Base-by-base conservation (phyloP, 495 filamentous ascomycete genomes). In the Pyronema omphalodes region DNA sequence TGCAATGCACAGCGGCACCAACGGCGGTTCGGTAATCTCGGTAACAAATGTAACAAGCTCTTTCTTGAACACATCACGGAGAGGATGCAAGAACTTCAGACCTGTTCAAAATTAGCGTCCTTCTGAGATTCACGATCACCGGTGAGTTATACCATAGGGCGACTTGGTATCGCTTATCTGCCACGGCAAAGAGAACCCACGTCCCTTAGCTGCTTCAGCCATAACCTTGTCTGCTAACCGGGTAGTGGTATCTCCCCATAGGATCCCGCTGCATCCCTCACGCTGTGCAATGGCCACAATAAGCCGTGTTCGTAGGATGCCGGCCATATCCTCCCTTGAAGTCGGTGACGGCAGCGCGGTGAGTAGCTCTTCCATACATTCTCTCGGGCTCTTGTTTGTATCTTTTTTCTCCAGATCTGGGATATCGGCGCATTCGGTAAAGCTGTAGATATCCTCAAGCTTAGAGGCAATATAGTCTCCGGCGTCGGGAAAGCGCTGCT, bases 181-280 rank as follows among this genome's bases (percentile, higher is more conserved):
- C 82, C 82, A 87, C 0, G 87, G 87, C 39, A 96, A 61, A 9
- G 81, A 75, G 55, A 81, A 83, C 0, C 88, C 91, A 3, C 91
- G 74, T 0, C 91, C 91, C 68, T 95, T 94, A 6, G 93, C 87
- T 3, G 87, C 84, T 65, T 88, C 84, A 0, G 85, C 72, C 3
- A 98, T 78, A 3, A 86, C 84, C 58, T 83, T 83, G 59, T 89
- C 84, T 3, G 91, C 89, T 18, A 98, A 75, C 9, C 82, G 75
- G 7, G 86, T 95, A 8, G 93, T 93, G 44, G 78, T 86, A 69
- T 91, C 79, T 12, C 86, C 89, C 69, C 89, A 84, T 0, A 95
- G 64, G 23, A 96, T 73, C 15, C 76, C 74, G 52, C 80, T 74
- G 63, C 82, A 89, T n/a, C 59, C 66, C 19, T 71, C 59, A 1